Evolutionary conservation across 2,329 filamentous ascomycete genomes (phyloP).

Genomic region (Metarhizium rileyi): DNA sequence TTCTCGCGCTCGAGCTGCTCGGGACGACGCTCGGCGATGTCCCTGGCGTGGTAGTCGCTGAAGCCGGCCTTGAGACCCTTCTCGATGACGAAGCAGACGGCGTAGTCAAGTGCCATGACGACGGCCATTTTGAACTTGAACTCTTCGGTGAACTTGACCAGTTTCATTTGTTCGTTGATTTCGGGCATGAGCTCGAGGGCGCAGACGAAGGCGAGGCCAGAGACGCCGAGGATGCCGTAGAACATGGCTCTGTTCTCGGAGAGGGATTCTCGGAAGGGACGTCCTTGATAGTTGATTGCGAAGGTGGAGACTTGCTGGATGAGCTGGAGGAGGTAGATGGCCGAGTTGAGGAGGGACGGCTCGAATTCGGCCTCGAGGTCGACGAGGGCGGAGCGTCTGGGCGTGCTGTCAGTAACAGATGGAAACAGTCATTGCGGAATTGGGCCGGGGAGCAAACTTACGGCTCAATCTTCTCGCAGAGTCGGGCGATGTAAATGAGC

Average conservation of each 20-base stretch:
- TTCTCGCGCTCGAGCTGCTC: slow-evolving; percentile 78
- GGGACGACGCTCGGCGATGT: slow-evolving; percentile 77
- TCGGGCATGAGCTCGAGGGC: slow-evolving; percentile 93
- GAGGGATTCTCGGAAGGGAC: slow-evolving; percentile 93
- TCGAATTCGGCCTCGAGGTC: slow-evolving; percentile 93
- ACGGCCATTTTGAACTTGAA: slow-evolving; percentile 82
- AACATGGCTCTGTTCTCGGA: slow-evolving; percentile 97
- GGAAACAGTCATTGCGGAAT: slow-evolving; percentile 9
- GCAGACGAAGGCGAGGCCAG: slow-evolving; percentile 84
- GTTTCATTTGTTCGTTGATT: slow-evolving; percentile 83
- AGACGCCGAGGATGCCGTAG: slow-evolving; percentile 86
- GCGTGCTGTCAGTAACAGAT: background rate
- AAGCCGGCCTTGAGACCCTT: slow-evolving; percentile 75
- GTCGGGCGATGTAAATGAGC: slow-evolving; percentile 85
- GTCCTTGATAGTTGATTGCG: slow-evolving; percentile 97
- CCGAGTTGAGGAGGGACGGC: slow-evolving; percentile 89
- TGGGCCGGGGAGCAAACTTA: slow-evolving; percentile 37
- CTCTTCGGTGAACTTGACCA: slow-evolving; percentile 79
- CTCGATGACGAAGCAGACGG: slow-evolving; percentile 79
- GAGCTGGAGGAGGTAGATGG: slow-evolving; percentile 91
- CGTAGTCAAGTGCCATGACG: slow-evolving; percentile 82
- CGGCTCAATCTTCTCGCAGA: slow-evolving; percentile 79
- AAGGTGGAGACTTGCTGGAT: slow-evolving; percentile 99
- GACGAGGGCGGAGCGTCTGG: slow-evolving; percentile 47
- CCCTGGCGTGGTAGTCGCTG: slow-evolving; percentile 85